phyloP scores from a whole-genome alignment of 1,284 basidiomycete species.

The Volvariella volvacea region DNA sequence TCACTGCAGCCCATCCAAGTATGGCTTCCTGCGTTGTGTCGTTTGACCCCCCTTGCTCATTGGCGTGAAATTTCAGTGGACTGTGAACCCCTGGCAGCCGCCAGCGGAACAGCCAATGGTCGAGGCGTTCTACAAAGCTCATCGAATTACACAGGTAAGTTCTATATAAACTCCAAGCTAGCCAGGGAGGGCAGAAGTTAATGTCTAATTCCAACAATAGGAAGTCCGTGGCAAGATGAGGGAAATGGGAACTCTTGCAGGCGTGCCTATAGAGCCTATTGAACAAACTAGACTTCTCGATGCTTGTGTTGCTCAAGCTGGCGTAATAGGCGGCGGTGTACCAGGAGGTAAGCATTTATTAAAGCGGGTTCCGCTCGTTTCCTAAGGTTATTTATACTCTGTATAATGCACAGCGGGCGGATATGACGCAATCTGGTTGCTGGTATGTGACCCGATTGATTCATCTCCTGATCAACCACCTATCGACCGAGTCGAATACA shows the following conservation, averaged over 20 bases:
- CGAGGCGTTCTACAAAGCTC: conserved; percentile 49
- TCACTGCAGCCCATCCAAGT: conserved; percentile 55
- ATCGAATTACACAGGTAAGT: conserved; percentile 47
- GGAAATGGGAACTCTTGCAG: conserved; percentile 75
- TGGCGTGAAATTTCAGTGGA: conserved; percentile 36
- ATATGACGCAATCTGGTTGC: conserved; percentile 94
- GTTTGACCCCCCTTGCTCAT: conserved; percentile 1
- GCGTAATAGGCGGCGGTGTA: conserved; percentile 91
- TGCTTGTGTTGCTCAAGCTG: conserved; percentile 67
- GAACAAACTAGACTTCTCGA: conserved; percentile 89
- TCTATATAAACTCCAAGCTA: background rate
- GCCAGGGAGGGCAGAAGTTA: background rate
- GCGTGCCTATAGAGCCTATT: conserved; percentile 87
- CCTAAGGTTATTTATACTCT: conserved; percentile 4
- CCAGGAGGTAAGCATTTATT: conserved; percentile 74
- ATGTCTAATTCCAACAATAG: conserved; percentile 27
- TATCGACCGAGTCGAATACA: conserved; percentile 52
- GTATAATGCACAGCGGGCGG: conserved; percentile 71
- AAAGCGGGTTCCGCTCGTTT: conserved; percentile 4
- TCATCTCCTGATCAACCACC: conserved; percentile 35
- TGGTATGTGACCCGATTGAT: conserved; percentile 65
- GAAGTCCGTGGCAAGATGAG: conserved; percentile 80
- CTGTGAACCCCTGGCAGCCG: conserved; percentile 44
- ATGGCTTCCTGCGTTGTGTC: conserved; percentile 11
- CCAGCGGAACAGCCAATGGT: conserved; percentile 35